phyloP scores from a whole-genome alignment of 371 early-diverging fungal genomes.

The Circinella umbellata region DNA sequence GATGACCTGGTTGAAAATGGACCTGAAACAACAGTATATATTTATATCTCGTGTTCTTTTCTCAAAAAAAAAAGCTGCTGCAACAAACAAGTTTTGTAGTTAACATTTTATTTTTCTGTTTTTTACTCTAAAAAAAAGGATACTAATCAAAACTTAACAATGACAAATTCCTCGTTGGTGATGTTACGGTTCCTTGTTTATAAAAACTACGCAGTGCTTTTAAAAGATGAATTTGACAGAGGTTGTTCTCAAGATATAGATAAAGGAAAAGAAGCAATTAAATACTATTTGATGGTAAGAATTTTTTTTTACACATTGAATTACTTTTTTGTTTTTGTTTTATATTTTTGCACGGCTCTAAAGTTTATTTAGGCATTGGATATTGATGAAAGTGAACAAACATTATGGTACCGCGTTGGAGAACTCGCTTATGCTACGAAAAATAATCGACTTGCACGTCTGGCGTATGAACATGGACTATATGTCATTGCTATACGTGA shows the following conservation, averaged over 20 bases:
- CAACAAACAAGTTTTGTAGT: too few relatives aligned
- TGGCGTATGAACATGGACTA: slow-evolving; percentile 56
- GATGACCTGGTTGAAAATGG: slow-evolving; percentile 44
- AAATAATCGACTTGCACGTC: slow-evolving; percentile 52
- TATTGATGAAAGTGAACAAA: slow-evolving; percentile 59
- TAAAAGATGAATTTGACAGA: slow-evolving; percentile 46
- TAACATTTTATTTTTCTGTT: background rate
- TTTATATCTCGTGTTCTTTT: background rate
- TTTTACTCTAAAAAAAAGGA: background rate
- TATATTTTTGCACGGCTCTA: background rate
- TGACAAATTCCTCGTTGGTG: slow-evolving; percentile 35
- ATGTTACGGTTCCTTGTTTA: slow-evolving; percentile 60
- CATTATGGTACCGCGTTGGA: slow-evolving; percentile 63
- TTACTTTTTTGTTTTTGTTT: background rate
- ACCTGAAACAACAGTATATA: slow-evolving; percentile 1
- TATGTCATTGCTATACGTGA: slow-evolving; percentile 16
- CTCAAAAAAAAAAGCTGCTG: background rate
- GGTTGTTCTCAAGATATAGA: slow-evolving; percentile 20
- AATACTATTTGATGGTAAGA: slow-evolving; percentile 58
- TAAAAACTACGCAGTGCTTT: slow-evolving; percentile 63
- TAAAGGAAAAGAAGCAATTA: slow-evolving; percentile 43
- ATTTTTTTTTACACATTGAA: background rate
- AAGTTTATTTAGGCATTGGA: slow-evolving; percentile 46
- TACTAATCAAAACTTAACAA: slow-evolving; percentile 9
- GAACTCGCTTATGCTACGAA: slow-evolving; percentile 39